Evolutionary conservation across 192 early-diverging fungal species (phyloP).

Genomic region (Backusella macrospora): DNA sequence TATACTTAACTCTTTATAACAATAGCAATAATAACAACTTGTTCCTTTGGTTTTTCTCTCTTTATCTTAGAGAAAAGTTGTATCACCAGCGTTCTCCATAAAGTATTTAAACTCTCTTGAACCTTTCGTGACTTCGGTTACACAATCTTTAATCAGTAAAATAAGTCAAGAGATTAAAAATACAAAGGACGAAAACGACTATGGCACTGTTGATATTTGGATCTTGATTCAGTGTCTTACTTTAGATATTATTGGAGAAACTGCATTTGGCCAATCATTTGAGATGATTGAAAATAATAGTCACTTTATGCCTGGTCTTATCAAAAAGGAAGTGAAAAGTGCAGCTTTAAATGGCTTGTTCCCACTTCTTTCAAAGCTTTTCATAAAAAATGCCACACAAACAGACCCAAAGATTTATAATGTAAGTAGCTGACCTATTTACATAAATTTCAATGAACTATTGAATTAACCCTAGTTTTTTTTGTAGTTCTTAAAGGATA

Average conservation of each 20-base stretch:
- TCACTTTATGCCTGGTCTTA: conserved; percentile 43
- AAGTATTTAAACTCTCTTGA: conserved; percentile 53
- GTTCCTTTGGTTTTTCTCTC: background rate
- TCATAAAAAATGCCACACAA: background rate
- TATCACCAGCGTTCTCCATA: conserved; percentile 55
- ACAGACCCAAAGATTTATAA: conserved; percentile 1
- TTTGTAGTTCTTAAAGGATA: conserved; percentile 28
- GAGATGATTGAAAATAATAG: conserved; percentile 48
- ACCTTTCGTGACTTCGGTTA: conserved; percentile 38
- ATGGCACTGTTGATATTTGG: conserved; percentile 44
- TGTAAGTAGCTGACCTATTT: background rate
- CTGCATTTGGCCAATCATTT: conserved; percentile 55
- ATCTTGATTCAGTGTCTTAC: conserved; percentile 35
- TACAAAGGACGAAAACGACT: conserved; percentile 17
- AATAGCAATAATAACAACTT: background rate
- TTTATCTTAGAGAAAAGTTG: conserved; percentile 45
- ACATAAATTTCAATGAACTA: background rate
- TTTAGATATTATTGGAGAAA: conserved; percentile 56
- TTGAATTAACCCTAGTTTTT: background rate
- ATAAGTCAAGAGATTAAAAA: conserved; percentile 36
- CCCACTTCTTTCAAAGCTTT: background rate
- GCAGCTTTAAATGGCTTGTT: background rate
- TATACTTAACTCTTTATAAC: background rate
- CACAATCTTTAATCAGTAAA: conserved; percentile 30
- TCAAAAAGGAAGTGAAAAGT: conserved; percentile 20